Percentiles rank a stretch among this genome's conserved stretches.
Conservation (phyloP, 768 basidiomycete species). For the Mrakia hoshinonis region DNA sequence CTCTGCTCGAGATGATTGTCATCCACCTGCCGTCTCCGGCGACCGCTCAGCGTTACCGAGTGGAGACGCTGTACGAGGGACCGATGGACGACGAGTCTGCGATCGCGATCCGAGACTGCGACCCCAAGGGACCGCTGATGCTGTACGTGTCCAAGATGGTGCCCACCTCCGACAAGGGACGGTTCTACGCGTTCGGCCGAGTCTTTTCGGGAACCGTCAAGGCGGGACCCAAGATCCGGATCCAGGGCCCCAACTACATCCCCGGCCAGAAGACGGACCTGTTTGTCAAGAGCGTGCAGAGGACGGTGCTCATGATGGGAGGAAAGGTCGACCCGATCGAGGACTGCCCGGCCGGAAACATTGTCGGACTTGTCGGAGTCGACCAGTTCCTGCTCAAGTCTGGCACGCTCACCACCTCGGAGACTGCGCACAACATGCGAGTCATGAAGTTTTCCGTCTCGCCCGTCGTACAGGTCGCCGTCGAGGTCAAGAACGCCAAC, state of each 20-base stretch:
- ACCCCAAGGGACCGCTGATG: conserved; percentile 91
- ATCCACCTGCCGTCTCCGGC: conserved; percentile 96
- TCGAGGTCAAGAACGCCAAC: conserved; percentile 98
- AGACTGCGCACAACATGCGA: conserved; percentile 98
- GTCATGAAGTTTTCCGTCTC: conserved; percentile 99
- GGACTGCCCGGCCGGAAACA: conserved; percentile 98
- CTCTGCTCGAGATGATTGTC: conserved; percentile 99
- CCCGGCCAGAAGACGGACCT: conserved; percentile 98
- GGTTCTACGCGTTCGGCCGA: conserved; percentile 99
- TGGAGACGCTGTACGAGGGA: conserved; percentile 95
- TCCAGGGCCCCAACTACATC: conserved; percentile 97
- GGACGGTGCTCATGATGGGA: conserved; percentile 99
- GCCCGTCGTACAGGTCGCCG: conserved; percentile 95
- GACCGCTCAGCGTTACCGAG: conserved; percentile 96
- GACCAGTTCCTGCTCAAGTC: conserved; percentile 99
- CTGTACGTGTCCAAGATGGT: conserved; percentile 99
- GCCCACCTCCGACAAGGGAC: conserved; percentile 98
- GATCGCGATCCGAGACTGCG: conserved; percentile 95
- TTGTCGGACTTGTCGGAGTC: conserved; percentile 96
- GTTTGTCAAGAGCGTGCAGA: conserved; percentile 95
- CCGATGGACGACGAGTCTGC: conserved; percentile 99
- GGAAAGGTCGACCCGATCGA: conserved; percentile 97
- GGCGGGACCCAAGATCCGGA: conserved; percentile 95
- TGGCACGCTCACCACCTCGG: conserved; percentile 92
- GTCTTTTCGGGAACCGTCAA: conserved; percentile 97